Evolutionary conservation across 805 yeast species (phyloP).

Genomic region (Ogataea paraovalis): DNA sequence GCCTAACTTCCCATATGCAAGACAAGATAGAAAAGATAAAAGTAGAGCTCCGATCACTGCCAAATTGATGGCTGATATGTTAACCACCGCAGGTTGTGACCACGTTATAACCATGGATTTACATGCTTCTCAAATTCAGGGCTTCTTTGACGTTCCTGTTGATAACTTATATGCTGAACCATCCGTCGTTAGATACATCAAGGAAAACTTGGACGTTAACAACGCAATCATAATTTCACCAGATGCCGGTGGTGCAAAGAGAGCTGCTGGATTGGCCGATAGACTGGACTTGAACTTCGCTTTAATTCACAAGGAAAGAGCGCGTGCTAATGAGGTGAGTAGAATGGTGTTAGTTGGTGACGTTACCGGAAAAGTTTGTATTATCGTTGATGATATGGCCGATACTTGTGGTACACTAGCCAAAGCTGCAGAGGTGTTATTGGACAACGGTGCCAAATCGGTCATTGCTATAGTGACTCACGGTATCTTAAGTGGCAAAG

Average conservation of each 20-base stretch:
- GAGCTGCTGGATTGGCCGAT: conserved; percentile 85
- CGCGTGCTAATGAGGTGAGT: conserved; percentile 77
- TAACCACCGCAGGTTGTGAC: conserved; percentile 80
- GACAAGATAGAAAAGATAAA: conserved; percentile 84
- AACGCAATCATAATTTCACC: conserved; percentile 79
- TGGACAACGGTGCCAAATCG: conserved; percentile 63
- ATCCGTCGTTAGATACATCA: conserved; percentile 68
- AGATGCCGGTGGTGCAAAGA: conserved; percentile 87
- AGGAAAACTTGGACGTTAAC: conserved; percentile 52
- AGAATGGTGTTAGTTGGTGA: conserved; percentile 86
- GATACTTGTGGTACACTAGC: conserved; percentile 86
- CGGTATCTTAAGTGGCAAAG: conserved; percentile 74
- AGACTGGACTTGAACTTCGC: conserved; percentile 77
- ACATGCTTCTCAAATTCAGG: conserved; percentile 88
- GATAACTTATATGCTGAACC: conserved; percentile 86
- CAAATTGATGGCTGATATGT: conserved; percentile 76
- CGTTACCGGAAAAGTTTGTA: conserved; percentile 69
- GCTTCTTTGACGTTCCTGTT: conserved; percentile 78
- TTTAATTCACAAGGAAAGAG: conserved; percentile 80
- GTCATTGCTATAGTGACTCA: conserved; percentile 83
- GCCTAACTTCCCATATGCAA: conserved; percentile 83
- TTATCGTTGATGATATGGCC: conserved; percentile 85
- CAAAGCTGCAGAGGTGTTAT: conserved; percentile 73
- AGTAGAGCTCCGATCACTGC: conserved; percentile 85
- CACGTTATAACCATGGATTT: conserved; percentile 85